Evolutionary conservation across 2,329 filamentous ascomycete species (phyloP).

Genomic region (Aspergillus tamarii): DNA sequence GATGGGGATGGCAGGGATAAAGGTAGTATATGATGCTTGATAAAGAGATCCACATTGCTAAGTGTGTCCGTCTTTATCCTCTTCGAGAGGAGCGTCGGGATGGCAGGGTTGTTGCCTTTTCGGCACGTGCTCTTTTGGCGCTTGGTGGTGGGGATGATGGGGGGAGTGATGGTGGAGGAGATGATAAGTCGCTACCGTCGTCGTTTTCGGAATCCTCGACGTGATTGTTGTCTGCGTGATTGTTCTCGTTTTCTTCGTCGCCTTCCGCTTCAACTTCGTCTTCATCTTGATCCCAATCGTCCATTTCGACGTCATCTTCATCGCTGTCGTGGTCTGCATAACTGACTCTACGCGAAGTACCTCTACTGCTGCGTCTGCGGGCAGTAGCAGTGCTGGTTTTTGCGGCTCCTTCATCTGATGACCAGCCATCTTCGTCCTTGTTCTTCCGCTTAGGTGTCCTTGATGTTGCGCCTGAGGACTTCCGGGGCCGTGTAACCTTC

Average conservation of each 20-base stretch:
- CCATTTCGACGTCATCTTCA: conserved; percentile 49
- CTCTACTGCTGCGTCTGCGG: conserved; percentile 46
- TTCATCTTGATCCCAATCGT: conserved; percentile 38
- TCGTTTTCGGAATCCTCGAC: conserved; percentile 23
- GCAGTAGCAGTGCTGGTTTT: conserved; percentile 34
- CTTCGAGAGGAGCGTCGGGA: conserved; percentile 26
- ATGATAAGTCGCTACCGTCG: conserved; percentile 9
- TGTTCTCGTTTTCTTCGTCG: conserved; percentile 20
- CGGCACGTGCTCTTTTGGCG: conserved; percentile 16
- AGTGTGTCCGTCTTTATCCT: conserved; percentile 10
- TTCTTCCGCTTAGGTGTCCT: conserved; percentile 43
- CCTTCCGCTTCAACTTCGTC: conserved; percentile 31
- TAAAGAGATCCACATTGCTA: neutral
- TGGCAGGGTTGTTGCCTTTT: conserved; percentile 19
- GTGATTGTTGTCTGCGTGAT: conserved; percentile 19
- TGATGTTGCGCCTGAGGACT: conserved; percentile 34
- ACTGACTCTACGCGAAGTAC: conserved; percentile 40
- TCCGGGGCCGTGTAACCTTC: conserved; percentile 37
- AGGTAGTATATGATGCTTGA: neutral
- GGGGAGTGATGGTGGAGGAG: conserved; percentile 13
- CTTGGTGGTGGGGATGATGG: conserved; percentile 15
- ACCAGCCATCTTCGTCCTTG: conserved; percentile 44
- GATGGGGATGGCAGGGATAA: neutral
- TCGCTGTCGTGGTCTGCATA: conserved; percentile 50
- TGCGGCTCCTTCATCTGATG: conserved; percentile 46